Evolutionary conservation across 1,139 yeast genomes (phyloP).

Genomic region (Debaryomyces sp.): DNA sequence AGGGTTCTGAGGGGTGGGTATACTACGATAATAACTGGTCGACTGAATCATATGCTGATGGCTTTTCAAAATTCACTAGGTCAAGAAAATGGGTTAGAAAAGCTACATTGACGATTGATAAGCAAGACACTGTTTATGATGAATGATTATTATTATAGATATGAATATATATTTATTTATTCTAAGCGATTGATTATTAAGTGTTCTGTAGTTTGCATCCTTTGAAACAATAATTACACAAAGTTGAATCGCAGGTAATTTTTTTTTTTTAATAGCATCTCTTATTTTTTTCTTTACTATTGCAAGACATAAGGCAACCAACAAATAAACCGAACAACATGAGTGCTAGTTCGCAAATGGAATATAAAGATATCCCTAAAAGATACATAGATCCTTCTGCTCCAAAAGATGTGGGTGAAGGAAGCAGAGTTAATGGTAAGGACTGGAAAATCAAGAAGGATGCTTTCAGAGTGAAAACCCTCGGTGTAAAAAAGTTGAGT

Average conservation of each 20-base stretch:
- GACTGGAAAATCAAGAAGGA: conserved; percentile 58
- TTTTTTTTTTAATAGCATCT: conserved; percentile 4
- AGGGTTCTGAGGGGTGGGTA: conserved; percentile 52
- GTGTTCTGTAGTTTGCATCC: not conserved
- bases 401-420: conserved; percentile 39
- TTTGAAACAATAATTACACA: conserved; percentile 1
- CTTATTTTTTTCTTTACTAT: conserved; percentile 1
- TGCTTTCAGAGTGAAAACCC: conserved; percentile 48
- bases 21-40: conserved; percentile 58
- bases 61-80: conserved; percentile 54
- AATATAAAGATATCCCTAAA: conserved; percentile 31
- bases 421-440: conserved; percentile 55
- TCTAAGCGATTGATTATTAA: not conserved
- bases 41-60: conserved; percentile 42
- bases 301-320: not conserved
- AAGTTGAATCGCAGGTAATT: not conserved
- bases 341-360: conserved; percentile 30
- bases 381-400: conserved; percentile 28
- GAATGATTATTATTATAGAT: conserved; percentile 12
- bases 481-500: conserved; percentile 28
- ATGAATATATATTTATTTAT: not conserved
- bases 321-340: conserved; percentile 12
- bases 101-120: conserved; percentile 49
- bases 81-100: conserved; percentile 52
- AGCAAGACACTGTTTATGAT: conserved; percentile 25